These are phyloP conservation scores for Vanilla planifolia DNA, from an alignment of 106 monocot genomes.

Conservation along the genomic window DNA sequence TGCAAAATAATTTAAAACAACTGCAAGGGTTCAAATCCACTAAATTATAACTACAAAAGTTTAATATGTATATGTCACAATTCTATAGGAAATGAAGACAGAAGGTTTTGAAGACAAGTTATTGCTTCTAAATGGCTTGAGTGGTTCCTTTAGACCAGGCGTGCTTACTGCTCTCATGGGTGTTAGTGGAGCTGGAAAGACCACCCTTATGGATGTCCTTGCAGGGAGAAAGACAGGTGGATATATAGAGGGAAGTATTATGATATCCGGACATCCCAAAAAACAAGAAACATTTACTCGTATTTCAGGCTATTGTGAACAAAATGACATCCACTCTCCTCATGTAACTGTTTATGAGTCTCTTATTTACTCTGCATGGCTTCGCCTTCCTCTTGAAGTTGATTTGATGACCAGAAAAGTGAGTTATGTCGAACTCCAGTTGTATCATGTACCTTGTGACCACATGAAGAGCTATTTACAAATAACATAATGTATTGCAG, in stretches of 20 bases:
- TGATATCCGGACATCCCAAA: slow-evolving; percentile 40
- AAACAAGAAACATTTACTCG: slow-evolving; percentile 54
- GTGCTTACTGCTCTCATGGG: slow-evolving; percentile 54
- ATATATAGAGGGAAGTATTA: slow-evolving; percentile 38
- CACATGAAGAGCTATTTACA: background rate
- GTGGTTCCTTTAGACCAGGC: slow-evolving; percentile 42
- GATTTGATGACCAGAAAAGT: slow-evolving; percentile 33
- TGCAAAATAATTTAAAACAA: no score
- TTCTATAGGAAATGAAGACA: slow-evolving; percentile 37
- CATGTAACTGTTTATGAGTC: slow-evolving; percentile 47
- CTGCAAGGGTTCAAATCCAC: no score
- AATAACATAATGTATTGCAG: slow-evolving; percentile 1
- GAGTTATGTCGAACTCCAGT: background rate
- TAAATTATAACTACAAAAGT: no score
- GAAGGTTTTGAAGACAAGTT: slow-evolving; percentile 29
- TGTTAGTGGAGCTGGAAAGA: slow-evolving; percentile 54
- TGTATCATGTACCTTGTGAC: background rate
- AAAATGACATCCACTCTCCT: slow-evolving; percentile 54
- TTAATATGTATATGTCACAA: no score
- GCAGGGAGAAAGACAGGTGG: slow-evolving; percentile 54
- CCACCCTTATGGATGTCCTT: slow-evolving; percentile 53
- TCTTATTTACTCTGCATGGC: slow-evolving; percentile 37
- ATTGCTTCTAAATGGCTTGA: slow-evolving; percentile 41
- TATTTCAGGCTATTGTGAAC: slow-evolving; percentile 52
- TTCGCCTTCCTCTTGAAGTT: slow-evolving; percentile 30